Conservation (phyloP, 208 protist species). For the Trypanosoma brucei region DNA sequence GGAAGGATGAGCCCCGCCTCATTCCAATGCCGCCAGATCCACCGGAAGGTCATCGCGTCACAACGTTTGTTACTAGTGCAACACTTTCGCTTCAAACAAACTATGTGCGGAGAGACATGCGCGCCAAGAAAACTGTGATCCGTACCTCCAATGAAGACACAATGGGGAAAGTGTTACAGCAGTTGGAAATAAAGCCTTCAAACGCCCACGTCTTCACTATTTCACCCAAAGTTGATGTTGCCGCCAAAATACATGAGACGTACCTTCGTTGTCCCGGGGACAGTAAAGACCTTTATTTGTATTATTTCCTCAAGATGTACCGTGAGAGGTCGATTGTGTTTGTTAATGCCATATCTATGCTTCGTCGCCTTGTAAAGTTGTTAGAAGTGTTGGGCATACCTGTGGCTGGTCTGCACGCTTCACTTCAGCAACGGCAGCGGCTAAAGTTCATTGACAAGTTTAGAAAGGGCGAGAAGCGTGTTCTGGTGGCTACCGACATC, state of each 20-base stretch:
- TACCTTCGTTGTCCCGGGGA: constrained; percentile 88
- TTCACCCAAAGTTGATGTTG: constrained; percentile 58
- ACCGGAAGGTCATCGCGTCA: constrained; percentile 45
- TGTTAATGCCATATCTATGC: constrained; percentile 92
- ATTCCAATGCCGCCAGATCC: constrained; percentile 79
- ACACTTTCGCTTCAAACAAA: constrained; percentile 91
- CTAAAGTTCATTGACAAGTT: constrained; percentile 97
- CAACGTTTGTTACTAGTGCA: constrained; percentile 86
- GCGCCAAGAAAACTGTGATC: constrained; percentile 70
- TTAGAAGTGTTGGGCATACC: constrained; percentile 84
- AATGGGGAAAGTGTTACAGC: constrained; percentile 57
- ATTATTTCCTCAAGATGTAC: constrained; percentile 92
- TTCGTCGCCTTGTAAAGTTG: constrained; percentile 90
- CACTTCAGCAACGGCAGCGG: constrained; percentile 97
- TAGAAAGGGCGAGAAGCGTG: constrained; percentile 47
- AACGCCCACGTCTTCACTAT: constrained; percentile 86
- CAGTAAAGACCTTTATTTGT: constrained; percentile 95
- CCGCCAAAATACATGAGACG: constrained; percentile 82
- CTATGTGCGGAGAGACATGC: constrained; percentile 73
- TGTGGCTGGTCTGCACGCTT: constrained; percentile 89
- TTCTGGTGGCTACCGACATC: constrained; percentile 92
- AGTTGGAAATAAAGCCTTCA: constrained; percentile 70
- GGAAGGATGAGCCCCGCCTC: constrained; percentile 64
- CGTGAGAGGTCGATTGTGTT: constrained; percentile 90
- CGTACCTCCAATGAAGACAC: constrained; percentile 77